Base-by-base conservation (phyloP, 257 asterid species). In the Nemophila menziesii region DNA sequence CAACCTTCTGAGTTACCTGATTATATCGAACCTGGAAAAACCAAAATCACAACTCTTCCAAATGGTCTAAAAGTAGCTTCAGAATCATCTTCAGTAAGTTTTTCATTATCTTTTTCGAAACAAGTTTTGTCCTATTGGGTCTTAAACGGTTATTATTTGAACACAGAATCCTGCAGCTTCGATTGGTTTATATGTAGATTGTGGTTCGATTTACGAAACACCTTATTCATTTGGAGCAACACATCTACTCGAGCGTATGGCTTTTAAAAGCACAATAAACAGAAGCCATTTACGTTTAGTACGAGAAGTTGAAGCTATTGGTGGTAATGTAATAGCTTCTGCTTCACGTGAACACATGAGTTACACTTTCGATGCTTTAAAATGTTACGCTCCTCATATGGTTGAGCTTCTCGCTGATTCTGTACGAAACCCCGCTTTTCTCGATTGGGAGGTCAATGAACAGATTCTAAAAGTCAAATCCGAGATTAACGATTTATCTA, bases 381-480 rank as follows among this genome's bases (percentile, higher is more conserved):
- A 71, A 54, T 67, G 82, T 27, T 79, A 75, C 56, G 60, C 71
- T 46, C 98, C 98, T 22, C 87, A 74, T 45, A 84, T 89, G 98
- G 93, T 89, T 44, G 94, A 89, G 72, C 76, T 89, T 62, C 93
- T 89, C 33, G 44, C 56, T 55, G 98, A 89, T 63, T 55, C 56
- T 45, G 93, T 80, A 56, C 76, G 92, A 55, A 89, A 89, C 59
- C 96, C 94, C 13, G 94, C 82, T 1, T 89, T 84, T 58, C 65
- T 84, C 61, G 98, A 89, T 47, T 89, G 96, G 96, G 98, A 89
- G 76, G 93, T 84, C 54, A 67, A 56, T n/a, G 98, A 89, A 41
- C 98, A 87, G 97, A 95, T 85, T 20, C 75, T 53, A 39, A 75
- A 80, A 68, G 57, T 78, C 57, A 71, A 67, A 43, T 51, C 55